Conservation (phyloP, 495 filamentous ascomycete genomes). For the Penicillium malachiteum region DNA sequence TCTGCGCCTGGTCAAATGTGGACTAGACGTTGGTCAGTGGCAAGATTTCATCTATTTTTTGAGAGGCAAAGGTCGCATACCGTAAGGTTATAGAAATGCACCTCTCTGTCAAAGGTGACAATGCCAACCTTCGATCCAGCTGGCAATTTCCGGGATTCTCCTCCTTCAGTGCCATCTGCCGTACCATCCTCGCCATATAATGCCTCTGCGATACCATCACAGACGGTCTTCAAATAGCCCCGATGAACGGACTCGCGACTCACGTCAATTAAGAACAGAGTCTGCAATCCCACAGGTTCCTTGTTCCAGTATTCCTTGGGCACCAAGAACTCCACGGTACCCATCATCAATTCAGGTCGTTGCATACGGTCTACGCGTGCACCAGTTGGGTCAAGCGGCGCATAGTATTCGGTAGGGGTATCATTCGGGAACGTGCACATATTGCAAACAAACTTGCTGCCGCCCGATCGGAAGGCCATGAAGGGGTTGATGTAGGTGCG, state of each 20-base stretch:
- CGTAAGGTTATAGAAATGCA: conserved; percentile 96
- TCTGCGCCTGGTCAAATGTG: conserved; percentile 82
- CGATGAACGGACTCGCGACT: conserved; percentile 85
- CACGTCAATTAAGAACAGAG: conserved; percentile 90
- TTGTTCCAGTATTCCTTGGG: conserved; percentile 99
- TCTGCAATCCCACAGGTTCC: conserved; percentile 82
- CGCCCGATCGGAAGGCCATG: conserved; percentile 92
- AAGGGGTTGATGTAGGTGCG: conserved; percentile 98
- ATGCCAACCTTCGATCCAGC: conserved; percentile 87
- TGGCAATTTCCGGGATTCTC: conserved; percentile 60
- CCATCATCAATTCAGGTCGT: conserved; percentile 82
- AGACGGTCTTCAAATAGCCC: conserved; percentile 87
- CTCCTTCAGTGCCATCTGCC: conserved; percentile 55
- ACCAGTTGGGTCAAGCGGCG: conserved; percentile 83
- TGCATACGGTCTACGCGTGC: conserved; percentile 84
- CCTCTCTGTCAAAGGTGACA: conserved; percentile 90
- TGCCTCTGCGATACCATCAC: conserved; percentile 80
- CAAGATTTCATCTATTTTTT: background rate
- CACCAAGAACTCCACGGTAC: conserved; percentile 93
- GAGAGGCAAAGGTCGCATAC: conserved; percentile 43
- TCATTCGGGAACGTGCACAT: conserved; percentile 98
- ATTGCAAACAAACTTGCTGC: conserved; percentile 96
- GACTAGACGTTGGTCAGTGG: conserved; percentile 50
- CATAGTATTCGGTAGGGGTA: conserved; percentile 87
- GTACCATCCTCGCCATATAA: conserved; percentile 66